Evolutionary conservation across 1,284 basidiomycete genomes (phyloP), one percentile per base, ranked within the genome.

Genomic region (Marasmius sp.): DNA sequence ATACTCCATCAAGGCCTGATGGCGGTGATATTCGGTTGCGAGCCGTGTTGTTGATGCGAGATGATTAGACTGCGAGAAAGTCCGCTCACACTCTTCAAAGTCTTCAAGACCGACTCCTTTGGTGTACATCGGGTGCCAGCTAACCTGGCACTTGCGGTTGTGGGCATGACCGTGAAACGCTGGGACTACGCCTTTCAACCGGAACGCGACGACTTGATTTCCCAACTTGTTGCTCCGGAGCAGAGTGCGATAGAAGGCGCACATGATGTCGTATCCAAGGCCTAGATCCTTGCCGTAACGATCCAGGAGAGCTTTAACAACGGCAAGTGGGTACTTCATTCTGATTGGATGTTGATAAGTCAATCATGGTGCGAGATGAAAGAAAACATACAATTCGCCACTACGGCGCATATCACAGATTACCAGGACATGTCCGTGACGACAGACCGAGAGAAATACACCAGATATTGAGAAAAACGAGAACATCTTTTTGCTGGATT

Each of bases 401-500:
- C 71, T 74, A 8, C 58, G 60, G 7, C 78, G 59, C 74, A 80
- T 78, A 62, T 79, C 76, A 10, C 63, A 66, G 0, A 74, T 56
- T 65, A 68, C 68, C n/a, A 76, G 57, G 0, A 75, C 58, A 5
- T 74, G 62, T 0, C 76, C 75, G 66, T 79, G 76, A 0, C 69
- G 63, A 61, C 76, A 79, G 0, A 69, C 62, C 6, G 59, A 58
- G 0, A 68, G 63, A 62, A 79, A 80, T 6, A 75, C 63, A 0
- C 78, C 77, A 2, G 74, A 5, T 5, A 52, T 34, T 52, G 0
- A 53, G 65, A 45, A 52, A 5, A 52, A 5, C 10, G n/a, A 12
- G 34, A 20, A 52, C 50, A 52, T 52, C 33, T 33, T 12, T 16
- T 52, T 56, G 5, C 22, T 37, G 4, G 68, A 64, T 16, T 78